A percentile compares a stretch with the other conserved stretches of the same genome.
Evolutionary conservation across 148 eudicot species (phyloP).

Genomic region (Fagopyrum tataricum): DNA sequence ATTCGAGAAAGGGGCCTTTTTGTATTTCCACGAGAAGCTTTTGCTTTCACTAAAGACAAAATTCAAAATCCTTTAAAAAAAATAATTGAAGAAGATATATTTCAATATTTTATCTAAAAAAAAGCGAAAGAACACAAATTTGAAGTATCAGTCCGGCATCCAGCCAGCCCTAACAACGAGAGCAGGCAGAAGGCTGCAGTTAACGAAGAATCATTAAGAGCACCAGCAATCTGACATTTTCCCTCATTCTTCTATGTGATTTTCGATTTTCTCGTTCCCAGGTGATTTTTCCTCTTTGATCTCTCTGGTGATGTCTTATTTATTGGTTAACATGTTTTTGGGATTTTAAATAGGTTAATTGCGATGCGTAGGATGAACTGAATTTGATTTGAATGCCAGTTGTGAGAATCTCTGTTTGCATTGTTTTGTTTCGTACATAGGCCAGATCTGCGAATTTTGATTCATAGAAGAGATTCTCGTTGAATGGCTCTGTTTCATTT

Average conservation of each 20-base stretch:
- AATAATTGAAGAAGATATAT: not conserved
- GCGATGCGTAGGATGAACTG: not conserved
- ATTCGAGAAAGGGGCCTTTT: not conserved
- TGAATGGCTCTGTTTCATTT: not conserved
- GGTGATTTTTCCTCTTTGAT: not conserved
- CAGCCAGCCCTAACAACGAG: slow-evolving; percentile 6
- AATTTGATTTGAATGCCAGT: slow-evolving; percentile 6
- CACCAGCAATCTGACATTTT: not conserved
- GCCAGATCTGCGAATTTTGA: slow-evolving; percentile 3
- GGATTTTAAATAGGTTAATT: not conserved
- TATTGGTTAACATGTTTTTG: not conserved
- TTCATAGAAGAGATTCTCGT: not conserved
- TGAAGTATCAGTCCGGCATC: slow-evolving; percentile 9
- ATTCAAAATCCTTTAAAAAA: not conserved
- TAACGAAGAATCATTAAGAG: not conserved
- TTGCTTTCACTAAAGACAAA: not conserved
- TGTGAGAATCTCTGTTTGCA: not conserved
- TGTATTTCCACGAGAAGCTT: not conserved
- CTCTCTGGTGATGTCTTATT: not conserved
- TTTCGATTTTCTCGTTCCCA: not conserved
- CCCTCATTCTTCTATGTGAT: not conserved
- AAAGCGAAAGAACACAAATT: not conserved
- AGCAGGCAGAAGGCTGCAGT: not conserved
- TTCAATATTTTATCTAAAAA: not conserved
- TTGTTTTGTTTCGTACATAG: not conserved